phyloP scores from a whole-genome alignment of 106 monocot genomes.

The Xerophyta viscosa region DNA sequence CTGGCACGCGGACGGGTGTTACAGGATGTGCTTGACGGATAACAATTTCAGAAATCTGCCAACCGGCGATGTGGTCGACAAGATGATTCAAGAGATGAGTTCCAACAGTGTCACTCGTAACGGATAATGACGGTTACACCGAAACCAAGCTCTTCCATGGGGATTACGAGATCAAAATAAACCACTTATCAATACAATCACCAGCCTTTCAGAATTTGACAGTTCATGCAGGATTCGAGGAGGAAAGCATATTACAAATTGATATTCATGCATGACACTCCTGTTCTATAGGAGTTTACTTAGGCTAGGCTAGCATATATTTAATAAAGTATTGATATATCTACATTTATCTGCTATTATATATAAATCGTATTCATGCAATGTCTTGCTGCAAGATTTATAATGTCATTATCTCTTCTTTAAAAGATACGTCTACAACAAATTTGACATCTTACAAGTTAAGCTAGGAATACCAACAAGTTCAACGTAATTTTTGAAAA shows the following conservation, averaged over 20 bases:
- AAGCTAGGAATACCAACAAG: too few species aligned
- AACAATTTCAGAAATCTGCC: conserved; percentile 66
- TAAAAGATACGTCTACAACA: too few species aligned
- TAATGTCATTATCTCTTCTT: too few species aligned
- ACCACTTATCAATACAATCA: conserved; percentile 7
- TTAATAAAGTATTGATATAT: too few species aligned
- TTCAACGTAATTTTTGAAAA: too few species aligned
- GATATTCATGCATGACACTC: neutral
- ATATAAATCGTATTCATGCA: too few species aligned
- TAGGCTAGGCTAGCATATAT: too few species aligned
- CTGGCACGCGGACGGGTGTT: conserved; percentile 49
- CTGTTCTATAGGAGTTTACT: too few species aligned
- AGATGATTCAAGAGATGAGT: conserved; percentile 45
- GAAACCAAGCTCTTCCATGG: conserved; percentile 45
- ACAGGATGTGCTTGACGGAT: conserved; percentile 77
- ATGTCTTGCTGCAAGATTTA: too few species aligned
- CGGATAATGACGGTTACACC: conserved; percentile 32
- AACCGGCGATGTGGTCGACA: conserved; percentile 67
- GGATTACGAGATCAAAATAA: conserved; percentile 33
- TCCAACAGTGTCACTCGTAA: conserved; percentile 1
- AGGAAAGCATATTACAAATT: neutral
- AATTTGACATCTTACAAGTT: too few species aligned
- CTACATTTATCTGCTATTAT: too few species aligned
- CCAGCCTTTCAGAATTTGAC: conserved; percentile 13
- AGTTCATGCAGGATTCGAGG: conserved; percentile 4